Evolutionary conservation across 257 asterid species (phyloP).

Genomic region (Coffea eugenioides): DNA sequence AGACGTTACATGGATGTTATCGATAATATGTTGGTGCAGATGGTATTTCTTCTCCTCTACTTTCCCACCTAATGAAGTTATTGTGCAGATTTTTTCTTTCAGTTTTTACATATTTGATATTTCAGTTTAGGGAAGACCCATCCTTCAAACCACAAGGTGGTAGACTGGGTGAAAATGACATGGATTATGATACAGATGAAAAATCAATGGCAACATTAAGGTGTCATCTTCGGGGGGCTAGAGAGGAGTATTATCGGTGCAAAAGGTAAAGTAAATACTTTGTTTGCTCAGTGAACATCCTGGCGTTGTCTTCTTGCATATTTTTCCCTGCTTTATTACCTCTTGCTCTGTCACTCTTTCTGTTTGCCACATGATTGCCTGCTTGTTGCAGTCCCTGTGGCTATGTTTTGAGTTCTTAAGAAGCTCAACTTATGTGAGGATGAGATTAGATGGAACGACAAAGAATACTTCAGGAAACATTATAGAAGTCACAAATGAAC

Average conservation of each 20-base stretch:
- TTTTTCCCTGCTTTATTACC: background rate
- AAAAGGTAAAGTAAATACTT: conserved; percentile 56
- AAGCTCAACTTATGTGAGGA: background rate
- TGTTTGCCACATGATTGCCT: background rate
- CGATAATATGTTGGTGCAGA: conserved; percentile 84
- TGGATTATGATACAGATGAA: conserved; percentile 98
- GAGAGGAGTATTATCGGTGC: conserved; percentile 93
- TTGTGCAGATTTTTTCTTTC: conserved; percentile 18
- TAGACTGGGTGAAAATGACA: conserved; percentile 89
- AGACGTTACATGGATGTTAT: conserved; percentile 89
- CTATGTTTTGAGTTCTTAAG: background rate
- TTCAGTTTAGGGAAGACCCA: conserved; percentile 86
- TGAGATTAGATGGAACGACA: background rate
- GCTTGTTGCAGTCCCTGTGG: background rate
- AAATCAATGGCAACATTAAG: conserved; percentile 98
- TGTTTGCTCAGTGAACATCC: background rate
- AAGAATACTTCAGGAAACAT: background rate
- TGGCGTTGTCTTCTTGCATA: background rate
- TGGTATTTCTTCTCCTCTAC: conserved; percentile 53
- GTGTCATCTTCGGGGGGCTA: conserved; percentile 90
- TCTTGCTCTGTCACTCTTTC: background rate
- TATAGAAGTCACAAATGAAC: too few relatives aligned
- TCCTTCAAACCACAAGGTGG: conserved; percentile 99
- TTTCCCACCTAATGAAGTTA: conserved; percentile 16
- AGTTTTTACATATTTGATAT: conserved; percentile 20